phyloP scores from a whole-genome alignment of 192 early-diverging fungal genomes.

The Powellomyces hirtus region DNA sequence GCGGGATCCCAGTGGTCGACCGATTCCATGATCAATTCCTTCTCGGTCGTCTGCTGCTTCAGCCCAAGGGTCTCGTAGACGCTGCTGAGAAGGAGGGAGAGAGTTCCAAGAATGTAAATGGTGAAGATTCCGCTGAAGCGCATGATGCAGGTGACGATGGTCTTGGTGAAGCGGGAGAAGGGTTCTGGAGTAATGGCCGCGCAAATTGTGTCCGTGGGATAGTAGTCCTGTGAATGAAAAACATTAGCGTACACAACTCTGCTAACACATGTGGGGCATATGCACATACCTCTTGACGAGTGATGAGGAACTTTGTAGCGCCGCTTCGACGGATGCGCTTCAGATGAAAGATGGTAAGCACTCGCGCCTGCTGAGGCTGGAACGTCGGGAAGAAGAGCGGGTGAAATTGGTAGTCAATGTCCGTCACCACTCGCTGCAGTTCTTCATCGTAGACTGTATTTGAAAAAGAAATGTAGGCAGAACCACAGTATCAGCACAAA shows the following conservation, averaged over 20 bases:
- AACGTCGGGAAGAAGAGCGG: constrained; percentile 13
- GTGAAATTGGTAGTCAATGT: constrained; percentile 17
- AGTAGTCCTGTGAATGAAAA: background rate
- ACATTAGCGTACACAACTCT: background rate
- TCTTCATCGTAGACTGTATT: background rate
- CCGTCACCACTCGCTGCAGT: constrained; percentile 6
- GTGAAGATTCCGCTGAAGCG: background rate
- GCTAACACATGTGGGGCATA: background rate
- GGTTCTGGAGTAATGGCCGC: constrained; percentile 4
- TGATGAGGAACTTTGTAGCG: background rate
- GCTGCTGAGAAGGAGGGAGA: background rate
- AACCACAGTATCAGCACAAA: background rate
- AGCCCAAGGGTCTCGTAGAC: background rate
- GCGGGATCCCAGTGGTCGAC: background rate
- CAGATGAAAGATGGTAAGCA: constrained; percentile 13
- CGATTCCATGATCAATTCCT: background rate
- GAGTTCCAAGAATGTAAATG: background rate
- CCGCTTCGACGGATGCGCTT: background rate
- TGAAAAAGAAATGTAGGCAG: background rate
- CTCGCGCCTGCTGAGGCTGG: constrained; percentile 6
- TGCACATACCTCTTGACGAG: constrained; percentile 7
- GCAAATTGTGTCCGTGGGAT: constrained; percentile 11
- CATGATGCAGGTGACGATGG: background rate
- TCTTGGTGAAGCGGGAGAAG: background rate
- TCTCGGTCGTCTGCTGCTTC: background rate